Evolutionary conservation across 192 early-diverging fungal genomes (phyloP).

Genomic region (Oehlia diaphana): DNA sequence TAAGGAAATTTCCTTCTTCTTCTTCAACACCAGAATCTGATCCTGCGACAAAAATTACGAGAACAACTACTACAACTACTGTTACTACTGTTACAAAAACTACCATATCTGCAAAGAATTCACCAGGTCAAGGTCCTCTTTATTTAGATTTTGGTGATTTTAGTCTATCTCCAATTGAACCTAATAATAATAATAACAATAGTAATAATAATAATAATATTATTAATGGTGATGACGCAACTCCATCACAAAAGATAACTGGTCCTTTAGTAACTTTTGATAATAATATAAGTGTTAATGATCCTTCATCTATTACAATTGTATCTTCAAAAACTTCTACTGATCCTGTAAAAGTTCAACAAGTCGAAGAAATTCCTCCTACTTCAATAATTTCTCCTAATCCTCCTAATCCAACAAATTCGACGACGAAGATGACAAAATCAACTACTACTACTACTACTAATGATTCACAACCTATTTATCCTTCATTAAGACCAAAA

Average conservation of each 20-base stretch:
- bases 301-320: not conserved
- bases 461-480: not conserved
- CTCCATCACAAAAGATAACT: not conserved
- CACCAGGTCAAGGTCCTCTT: not conserved
- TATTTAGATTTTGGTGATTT: conserved; percentile 18
- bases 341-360: not conserved
- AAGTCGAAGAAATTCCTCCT: not conserved
- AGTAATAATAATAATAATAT: not conserved
- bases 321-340: not conserved
- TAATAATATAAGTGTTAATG: not conserved
- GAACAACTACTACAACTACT: conserved; percentile 19
- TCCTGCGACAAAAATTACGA: conserved; percentile 16
- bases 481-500: not conserved
- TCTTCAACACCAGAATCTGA: not conserved
- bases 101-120: conserved; percentile 5
- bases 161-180: conserved; percentile 1
- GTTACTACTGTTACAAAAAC: conserved; percentile 23
- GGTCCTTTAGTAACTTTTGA: not conserved
- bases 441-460: too few species aligned
- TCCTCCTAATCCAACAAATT: not conserved
- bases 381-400: not conserved
- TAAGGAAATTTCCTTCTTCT: not conserved
- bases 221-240: not conserved
- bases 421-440: not conserved
- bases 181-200: not conserved